Evolutionary conservation across 495 filamentous ascomycete species (phyloP).

Genomic region (Sabuloglossum arenarium): DNA sequence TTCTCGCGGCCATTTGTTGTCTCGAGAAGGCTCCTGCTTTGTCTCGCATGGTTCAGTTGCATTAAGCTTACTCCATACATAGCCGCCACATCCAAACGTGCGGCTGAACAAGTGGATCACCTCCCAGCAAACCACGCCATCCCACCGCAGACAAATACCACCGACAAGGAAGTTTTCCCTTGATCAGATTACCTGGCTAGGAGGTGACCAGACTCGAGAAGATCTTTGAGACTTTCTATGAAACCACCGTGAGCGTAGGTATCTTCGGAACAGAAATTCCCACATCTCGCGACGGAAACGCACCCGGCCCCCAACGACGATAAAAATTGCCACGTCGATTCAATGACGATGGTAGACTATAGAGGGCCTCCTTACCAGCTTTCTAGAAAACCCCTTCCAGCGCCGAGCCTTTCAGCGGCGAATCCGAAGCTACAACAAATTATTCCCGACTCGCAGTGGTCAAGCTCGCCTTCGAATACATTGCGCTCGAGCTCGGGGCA

Average conservation of each 20-base stretch:
- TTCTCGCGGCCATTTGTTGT: neutral
- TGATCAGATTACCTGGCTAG: neutral
- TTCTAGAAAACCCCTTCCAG: slow-evolving; percentile 4
- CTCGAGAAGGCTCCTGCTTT: neutral
- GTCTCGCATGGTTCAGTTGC: neutral
- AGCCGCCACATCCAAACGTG: neutral
- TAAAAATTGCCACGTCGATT: neutral
- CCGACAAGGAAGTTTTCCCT: neutral
- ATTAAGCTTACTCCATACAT: neutral
- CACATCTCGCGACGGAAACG: neutral
- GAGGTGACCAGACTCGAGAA: neutral
- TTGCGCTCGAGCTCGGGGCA: neutral
- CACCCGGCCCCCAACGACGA: neutral
- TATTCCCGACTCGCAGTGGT: slow-evolving; percentile 1
- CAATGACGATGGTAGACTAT: slow-evolving; percentile 7
- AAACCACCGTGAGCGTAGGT: neutral
- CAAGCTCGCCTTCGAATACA: neutral
- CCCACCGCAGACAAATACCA: neutral
- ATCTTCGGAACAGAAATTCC: neutral
- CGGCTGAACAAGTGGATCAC: neutral
- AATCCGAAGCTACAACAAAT: slow-evolving; percentile 3
- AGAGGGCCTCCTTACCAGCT: slow-evolving; percentile 5
- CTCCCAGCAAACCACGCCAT: neutral
- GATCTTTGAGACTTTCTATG: neutral
- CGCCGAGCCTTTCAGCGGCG: neutral